These are phyloP conservation scores for Diplodia intermedia DNA, from an alignment of 2,329 filamentous ascomycete species.

Conservation along the genomic window DNA sequence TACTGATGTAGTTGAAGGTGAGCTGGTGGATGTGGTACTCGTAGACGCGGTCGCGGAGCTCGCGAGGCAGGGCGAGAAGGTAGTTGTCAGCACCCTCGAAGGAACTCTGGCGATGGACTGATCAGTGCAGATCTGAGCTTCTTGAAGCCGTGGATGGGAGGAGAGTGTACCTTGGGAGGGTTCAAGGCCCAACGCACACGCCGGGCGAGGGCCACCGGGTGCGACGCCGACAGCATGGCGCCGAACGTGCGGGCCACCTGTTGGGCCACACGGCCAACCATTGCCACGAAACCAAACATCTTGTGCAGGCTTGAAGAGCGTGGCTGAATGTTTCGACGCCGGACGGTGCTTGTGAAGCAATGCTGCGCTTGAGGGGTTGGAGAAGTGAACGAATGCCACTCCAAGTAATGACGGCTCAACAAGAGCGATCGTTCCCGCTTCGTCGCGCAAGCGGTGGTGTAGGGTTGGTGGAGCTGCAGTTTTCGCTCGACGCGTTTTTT, in stretches of 20 bases:
- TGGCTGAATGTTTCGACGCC: neutral
- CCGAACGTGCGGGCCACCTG: neutral
- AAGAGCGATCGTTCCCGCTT: no score
- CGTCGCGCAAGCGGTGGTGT: neutral
- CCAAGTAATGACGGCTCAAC: neutral
- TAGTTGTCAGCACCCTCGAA: neutral
- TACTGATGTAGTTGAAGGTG: neutral
- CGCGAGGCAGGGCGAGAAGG: conserved; percentile 1
- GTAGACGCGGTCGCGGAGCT: conserved; percentile 6
- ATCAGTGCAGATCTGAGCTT: neutral
- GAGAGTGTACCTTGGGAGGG: neutral
- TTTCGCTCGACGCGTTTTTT: neutral
- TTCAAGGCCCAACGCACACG: neutral
- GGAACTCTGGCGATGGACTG: neutral
- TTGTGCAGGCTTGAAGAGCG: neutral
- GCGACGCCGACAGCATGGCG: neutral
- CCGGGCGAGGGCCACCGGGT: no score
- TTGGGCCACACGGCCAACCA: neutral
- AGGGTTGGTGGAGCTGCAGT: neutral
- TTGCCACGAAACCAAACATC: neutral
- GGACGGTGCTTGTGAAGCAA: neutral
- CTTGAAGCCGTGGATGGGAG: neutral
- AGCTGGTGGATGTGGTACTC: neutral
- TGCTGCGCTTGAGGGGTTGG: no score
- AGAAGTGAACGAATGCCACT: neutral